These are phyloP conservation scores for Carex sylvatica DNA, from an alignment of 202 grass and related monocot genomes.

Conservation along the genomic window DNA sequence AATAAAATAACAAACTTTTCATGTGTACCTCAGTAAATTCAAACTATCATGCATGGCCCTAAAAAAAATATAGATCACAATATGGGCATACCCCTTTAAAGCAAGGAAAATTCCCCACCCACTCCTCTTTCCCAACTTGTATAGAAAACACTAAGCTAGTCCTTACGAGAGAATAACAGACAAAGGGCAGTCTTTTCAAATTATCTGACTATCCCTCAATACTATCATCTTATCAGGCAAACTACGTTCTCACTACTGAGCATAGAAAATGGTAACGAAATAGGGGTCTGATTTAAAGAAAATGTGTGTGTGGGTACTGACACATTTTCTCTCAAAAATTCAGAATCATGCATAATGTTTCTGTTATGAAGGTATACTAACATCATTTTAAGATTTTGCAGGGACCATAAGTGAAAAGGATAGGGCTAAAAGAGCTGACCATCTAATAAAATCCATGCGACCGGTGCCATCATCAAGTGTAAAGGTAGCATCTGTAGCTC, in stretches of 20 bases:
- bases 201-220: neutral
- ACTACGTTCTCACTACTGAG: neutral
- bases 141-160: neutral
- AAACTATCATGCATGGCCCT: conserved; percentile 10
- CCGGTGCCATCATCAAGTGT: conserved; percentile 83
- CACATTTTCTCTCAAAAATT: neutral
- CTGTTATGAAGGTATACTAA: neutral
- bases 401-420: neutral
- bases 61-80: neutral
- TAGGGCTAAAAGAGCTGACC: conserved; percentile 28
- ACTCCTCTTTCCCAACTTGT: neutral
- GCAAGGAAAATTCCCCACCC: neutral
- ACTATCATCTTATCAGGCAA: neutral
- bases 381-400: neutral
- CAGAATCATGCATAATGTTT: conserved; percentile 6
- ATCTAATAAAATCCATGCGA: conserved; percentile 75
- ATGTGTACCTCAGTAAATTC: neutral
- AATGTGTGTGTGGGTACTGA: neutral
- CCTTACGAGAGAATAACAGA: neutral
- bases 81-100: neutral
- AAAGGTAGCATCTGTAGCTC: conserved; percentile 60
- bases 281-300: neutral
- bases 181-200: neutral
- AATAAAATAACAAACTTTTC: neutral
- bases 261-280: neutral